These are phyloP conservation scores for Pyrus betulifolia DNA, from an alignment of 306 rosid genomes.

Conservation along the genomic window DNA sequence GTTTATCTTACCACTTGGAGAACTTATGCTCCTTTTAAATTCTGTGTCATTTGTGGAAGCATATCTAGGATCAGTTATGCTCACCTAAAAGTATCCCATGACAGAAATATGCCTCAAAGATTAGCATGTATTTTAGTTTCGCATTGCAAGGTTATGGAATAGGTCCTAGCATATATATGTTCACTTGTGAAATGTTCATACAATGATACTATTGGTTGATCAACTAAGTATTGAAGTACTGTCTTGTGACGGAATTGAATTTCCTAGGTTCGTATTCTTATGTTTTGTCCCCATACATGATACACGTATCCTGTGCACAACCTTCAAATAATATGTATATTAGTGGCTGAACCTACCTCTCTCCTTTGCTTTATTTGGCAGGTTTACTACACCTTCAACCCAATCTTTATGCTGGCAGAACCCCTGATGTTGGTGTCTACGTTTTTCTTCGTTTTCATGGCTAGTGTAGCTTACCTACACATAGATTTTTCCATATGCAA, in stretches of 20 bases:
- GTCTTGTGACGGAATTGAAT: background rate
- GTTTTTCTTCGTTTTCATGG: conserved; percentile 69
- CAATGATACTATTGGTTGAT: background rate
- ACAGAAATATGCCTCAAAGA: background rate
- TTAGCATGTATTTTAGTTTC: background rate
- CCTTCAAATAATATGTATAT: background rate
- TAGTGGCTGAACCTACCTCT: background rate
- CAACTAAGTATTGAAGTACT: background rate
- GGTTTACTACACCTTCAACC: conserved; percentile 86
- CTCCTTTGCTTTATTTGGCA: conserved; percentile 20
- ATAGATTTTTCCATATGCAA: conserved; percentile 77
- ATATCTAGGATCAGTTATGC: background rate
- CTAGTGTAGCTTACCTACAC: conserved; percentile 72
- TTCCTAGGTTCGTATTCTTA: background rate
- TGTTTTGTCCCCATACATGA: background rate
- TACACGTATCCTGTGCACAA: background rate
- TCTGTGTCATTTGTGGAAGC: background rate
- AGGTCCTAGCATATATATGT: background rate
- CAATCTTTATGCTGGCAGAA: conserved; percentile 91
- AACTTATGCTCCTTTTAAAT: conserved; percentile 6
- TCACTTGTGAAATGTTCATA: background rate
- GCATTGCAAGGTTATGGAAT: background rate
- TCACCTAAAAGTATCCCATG: background rate
- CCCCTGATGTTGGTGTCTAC: conserved; percentile 76
- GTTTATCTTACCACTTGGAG: background rate